Evolutionary conservation across 306 rosid genomes (phyloP), one percentile per base, ranked within the genome.

Genomic region (Gleditsia sinensis): DNA sequence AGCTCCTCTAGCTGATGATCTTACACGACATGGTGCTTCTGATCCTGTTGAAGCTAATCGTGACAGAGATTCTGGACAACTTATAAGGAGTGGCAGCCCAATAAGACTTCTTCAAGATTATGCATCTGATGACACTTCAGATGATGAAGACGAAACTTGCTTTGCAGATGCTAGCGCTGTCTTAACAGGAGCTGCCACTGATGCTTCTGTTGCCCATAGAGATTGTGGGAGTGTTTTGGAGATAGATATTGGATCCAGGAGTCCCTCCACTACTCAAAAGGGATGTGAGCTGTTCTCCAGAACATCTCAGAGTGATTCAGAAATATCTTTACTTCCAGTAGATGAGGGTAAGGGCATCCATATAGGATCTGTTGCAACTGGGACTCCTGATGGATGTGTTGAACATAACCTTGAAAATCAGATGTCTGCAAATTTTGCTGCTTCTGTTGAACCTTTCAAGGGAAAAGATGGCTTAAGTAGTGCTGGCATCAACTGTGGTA

Each of bases 41-140:
- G 75, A 66, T 71, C 84, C 40, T 50, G 49, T 62, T 21, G 84
- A 75, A 77, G 69, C 83, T 43, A 62, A 57, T 68, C 36, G 81
- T 63, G 68, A 74, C 25, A 66, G 53, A 68, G 66, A 75, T 76
- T 68, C 83, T 69, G 67, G 84, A 76, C 82, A 77, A 59, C 66
- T 46, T 56, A 65, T 59, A 43, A 72, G 34, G 77, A 82, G 77
- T 80, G 85, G 83, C 75, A 94, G 86, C 83, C 88, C 94, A 54
- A 86, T 91, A 74, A 81, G 81, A 71, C 96, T 91, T 78, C 81
- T 91, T 82, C 97, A 94, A 88, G 89, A 81, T 81, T 94, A 94
- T 85, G 89, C 94, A 58, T 89, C 97, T 75, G 94, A 94, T 72
- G 90, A 81, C 68, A 76, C 82, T 79, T 84, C 89, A 74, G 94